Conservation (phyloP, 2,329 filamentous ascomycete species). For the Verticillium isaacii region DNA sequence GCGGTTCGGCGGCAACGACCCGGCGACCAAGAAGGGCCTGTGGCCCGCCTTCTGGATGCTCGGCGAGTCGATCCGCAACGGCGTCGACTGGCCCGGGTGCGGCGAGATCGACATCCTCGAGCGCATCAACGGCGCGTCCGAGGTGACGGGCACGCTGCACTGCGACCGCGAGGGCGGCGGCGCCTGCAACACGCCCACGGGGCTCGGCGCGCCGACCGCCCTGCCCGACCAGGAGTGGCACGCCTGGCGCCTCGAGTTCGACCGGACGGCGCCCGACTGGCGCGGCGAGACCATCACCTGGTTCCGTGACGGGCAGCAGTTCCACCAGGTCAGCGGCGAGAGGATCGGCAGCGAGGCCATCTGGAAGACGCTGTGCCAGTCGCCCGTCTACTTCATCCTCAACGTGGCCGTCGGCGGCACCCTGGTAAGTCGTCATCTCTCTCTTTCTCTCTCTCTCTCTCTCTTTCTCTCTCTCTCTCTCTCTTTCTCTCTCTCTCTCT, state of each 20-base stretch:
- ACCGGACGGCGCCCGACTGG: constrained; percentile 39
- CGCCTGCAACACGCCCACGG: constrained; percentile 41
- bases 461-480: too few relatives aligned
- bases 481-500: too few relatives aligned
- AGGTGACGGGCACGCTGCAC: constrained; percentile 43
- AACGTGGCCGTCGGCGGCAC: constrained; percentile 44
- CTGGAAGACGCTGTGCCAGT: constrained; percentile 38
- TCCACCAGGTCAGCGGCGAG: constrained; percentile 36
- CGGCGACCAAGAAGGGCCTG: constrained; percentile 38
- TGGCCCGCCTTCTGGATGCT: constrained; percentile 53
- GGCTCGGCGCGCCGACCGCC: constrained; percentile 26
- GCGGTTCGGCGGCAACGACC: constrained; percentile 33
- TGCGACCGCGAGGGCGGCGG: constrained; percentile 38
- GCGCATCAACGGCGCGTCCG: constrained; percentile 39
- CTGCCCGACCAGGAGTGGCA: constrained; percentile 44
- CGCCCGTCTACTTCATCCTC: constrained; percentile 39
- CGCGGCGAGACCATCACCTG: constrained; percentile 42
- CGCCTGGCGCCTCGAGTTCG: constrained; percentile 41
- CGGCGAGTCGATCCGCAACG: constrained; percentile 39
- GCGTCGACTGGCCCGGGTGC: constrained; percentile 41
- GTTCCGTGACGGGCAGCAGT: constrained; percentile 39
- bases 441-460: too few relatives aligned
- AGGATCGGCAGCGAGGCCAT: constrained; percentile 32
- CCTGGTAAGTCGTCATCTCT: constrained; percentile 26
- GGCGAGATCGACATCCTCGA: constrained; percentile 49